Conservation (phyloP, 768 basidiomycete genomes). For the Tephrocybe rancida region DNA sequence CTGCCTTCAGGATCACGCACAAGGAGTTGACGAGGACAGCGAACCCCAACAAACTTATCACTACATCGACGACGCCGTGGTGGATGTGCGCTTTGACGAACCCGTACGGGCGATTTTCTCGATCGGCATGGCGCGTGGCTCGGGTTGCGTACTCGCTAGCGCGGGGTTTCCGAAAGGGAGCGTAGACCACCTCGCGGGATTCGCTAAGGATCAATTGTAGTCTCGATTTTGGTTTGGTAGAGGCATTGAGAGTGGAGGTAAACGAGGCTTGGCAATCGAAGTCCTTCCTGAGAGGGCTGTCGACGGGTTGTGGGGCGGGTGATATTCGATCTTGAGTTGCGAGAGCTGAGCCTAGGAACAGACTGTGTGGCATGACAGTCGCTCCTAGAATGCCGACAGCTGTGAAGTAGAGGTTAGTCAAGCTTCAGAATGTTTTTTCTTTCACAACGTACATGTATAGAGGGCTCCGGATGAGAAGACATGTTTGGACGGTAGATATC, state of each 20-base stretch:
- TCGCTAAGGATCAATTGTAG: slow-evolving; percentile 14
- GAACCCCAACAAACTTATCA: slow-evolving; percentile 73
- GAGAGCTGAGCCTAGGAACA: slow-evolving; percentile 88
- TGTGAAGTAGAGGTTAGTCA: slow-evolving; percentile 19
- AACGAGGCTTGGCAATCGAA: slow-evolving; percentile 10
- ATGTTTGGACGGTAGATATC: slow-evolving; percentile 73
- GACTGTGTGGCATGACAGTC: slow-evolving; percentile 91
- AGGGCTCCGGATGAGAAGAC: slow-evolving; percentile 58
- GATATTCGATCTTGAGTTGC: slow-evolving; percentile 79
- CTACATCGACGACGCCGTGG: slow-evolving; percentile 69
- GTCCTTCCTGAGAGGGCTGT: slow-evolving; percentile 20
- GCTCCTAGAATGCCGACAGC: slow-evolving; percentile 79
- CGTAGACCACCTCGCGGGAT: slow-evolving; percentile 26
- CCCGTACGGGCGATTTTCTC: slow-evolving; percentile 54
- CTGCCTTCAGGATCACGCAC: slow-evolving; percentile 39
- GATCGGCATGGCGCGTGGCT: slow-evolving; percentile 51
- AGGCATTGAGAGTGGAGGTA: slow-evolving; percentile 1
- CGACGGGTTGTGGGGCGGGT: slow-evolving; percentile 26
- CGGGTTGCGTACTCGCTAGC: slow-evolving; percentile 31
- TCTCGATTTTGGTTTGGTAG: neutral
- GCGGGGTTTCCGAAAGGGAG: slow-evolving; percentile 41
- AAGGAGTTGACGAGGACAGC: slow-evolving; percentile 88
- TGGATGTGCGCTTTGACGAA: slow-evolving; percentile 67
- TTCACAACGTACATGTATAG: slow-evolving; percentile 57
- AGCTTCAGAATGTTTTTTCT: neutral